Percentiles rank a stretch among this genome's conserved stretches.
Evolutionary conservation across 306 rosid genomes (phyloP).

Genomic region (Gillenia trifoliata): DNA sequence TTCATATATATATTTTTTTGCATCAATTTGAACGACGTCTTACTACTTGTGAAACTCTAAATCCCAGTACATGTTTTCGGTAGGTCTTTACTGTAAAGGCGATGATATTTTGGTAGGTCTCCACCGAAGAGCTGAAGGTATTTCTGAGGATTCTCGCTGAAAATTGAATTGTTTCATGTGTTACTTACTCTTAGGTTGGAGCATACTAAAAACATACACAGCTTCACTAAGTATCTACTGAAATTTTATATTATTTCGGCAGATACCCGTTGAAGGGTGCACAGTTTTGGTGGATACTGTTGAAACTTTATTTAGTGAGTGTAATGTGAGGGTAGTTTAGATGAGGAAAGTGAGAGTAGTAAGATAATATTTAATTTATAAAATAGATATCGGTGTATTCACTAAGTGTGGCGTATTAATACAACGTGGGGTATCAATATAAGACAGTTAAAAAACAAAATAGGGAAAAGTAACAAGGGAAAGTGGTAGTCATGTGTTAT

Average conservation of each 20-base stretch:
- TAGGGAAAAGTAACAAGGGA: conserved; percentile 5
- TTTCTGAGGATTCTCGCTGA: too few species aligned
- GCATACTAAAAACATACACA: neutral
- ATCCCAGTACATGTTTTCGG: neutral
- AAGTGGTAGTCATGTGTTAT: conserved; percentile 23
- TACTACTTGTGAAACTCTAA: too few species aligned
- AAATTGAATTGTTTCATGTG: too few species aligned
- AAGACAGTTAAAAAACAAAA: neutral
- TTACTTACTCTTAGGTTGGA: too few species aligned
- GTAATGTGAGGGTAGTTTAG: too few species aligned
- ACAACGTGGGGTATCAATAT: too few species aligned
- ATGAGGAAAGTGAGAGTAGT: neutral
- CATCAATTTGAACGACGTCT: too few species aligned
- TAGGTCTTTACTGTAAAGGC: neutral
- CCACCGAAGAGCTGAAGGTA: neutral
- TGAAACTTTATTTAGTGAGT: neutral
- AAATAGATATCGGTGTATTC: too few species aligned
- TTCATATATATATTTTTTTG: too few species aligned
- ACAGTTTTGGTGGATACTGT: neutral
- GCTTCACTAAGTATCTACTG: neutral
- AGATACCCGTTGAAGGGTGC: too few species aligned
- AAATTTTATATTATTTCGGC: neutral
- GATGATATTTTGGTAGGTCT: neutral
- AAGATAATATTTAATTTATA: neutral
- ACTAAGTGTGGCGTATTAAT: too few species aligned